A percentile compares a stretch with the other conserved stretches of the same genome.
Evolutionary conservation across 768 basidiomycete genomes (phyloP).

Genomic region (Xerocomellus dryophilus): DNA sequence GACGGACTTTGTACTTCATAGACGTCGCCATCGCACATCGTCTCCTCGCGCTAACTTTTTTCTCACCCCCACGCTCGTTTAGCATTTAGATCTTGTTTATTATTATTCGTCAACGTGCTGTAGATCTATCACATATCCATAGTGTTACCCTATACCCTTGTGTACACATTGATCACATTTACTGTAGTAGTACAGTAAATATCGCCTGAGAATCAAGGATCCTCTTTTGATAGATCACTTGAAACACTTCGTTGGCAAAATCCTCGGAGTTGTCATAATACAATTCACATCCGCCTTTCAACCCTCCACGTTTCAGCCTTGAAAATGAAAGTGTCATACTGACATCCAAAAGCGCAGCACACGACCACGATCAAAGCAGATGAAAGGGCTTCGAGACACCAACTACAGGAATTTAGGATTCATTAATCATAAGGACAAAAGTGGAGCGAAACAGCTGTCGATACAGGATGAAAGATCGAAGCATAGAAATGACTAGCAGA

Average conservation of each 20-base stretch:
- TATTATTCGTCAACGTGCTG: slow-evolving; percentile 16
- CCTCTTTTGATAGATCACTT: not conserved
- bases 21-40: not conserved
- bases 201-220: not conserved
- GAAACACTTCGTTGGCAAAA: not conserved
- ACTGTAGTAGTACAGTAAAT: slow-evolving; percentile 10
- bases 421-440: slow-evolving; percentile 19
- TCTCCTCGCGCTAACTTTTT: not conserved
- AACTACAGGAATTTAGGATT: slow-evolving; percentile 5
- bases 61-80: slow-evolving; percentile 9
- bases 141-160: slow-evolving; percentile 8
- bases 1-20: slow-evolving; percentile 15
- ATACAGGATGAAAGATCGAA: slow-evolving; percentile 24
- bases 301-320: not conserved
- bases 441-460: slow-evolving; percentile 17
- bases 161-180: slow-evolving; percentile 6
- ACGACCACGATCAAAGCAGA: not conserved
- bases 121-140: slow-evolving; percentile 17
- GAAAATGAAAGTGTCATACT: not conserved
- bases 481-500: slow-evolving; percentile 13
- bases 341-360: not conserved
- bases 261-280: not conserved
- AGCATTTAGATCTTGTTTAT: slow-evolving; percentile 8
- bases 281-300: not conserved
- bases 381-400: not conserved